Base-by-base conservation (phyloP, 225 moss, liverwort and hornwort species). In the Marchantia paleacea region DNA sequence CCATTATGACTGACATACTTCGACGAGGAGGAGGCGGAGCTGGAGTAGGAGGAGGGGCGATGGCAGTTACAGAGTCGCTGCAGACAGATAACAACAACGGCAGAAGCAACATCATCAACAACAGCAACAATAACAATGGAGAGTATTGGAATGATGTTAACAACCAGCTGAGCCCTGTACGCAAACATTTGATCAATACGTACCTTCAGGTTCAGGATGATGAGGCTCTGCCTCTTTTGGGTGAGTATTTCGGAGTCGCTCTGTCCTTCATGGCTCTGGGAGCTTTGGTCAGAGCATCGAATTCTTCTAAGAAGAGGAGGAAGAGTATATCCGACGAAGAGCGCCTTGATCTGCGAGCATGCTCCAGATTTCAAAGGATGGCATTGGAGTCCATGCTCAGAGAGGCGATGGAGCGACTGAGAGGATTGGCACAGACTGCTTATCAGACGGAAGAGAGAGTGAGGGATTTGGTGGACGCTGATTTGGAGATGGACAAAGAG, bases 361-460 rank as follows among this genome's bases (percentile, higher is more conserved):
- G 84, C 80, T 87, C 87, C 19, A 80, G 84, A 73, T 85, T 87
- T 50, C 82, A 87, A 70, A 78, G 87, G 75, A 87, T 87, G 87
- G 87, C 87, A 2, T 28, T 87, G 62, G 87, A 87, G 77, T 85
- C 84, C 2, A 87, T 87, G 87, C 80, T 87, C 61, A 84, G 60
- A 31, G 87, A 87, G 74, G 82, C 84, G 12, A 87, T 87, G 87
- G 87, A 87, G 80, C 81, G 87, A 8, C 72, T 87, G 64, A 76
- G 82, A 19, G 75, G 66, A 24, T 28, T 87, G 77, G 84, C 87
- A 12, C 78, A 80, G 73, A 87, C 80, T 39, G 82, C 87, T 0
- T 87, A 82, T 70, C 80, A 87, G 70, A 18, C 78, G 82, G 87
- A 87, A 16, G 80, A 75, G 73, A 85, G 82, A 12, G 82, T 82